phyloP scores from a whole-genome alignment of 345 rosid species.

The Eucalyptus viminalis region DNA sequence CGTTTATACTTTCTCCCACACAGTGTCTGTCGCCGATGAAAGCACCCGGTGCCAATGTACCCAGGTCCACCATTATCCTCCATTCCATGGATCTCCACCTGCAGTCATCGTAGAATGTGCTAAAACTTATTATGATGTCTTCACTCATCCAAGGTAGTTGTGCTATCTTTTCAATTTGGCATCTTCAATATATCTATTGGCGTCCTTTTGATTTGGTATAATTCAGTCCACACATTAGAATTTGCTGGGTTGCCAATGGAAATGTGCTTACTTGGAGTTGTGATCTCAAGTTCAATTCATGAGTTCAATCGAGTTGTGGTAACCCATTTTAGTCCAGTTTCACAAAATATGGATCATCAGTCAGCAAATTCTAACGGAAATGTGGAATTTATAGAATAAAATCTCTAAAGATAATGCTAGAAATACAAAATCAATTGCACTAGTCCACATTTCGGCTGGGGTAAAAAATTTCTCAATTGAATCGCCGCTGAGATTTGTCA shows the following conservation, averaged over 20 bases:
- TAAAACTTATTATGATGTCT: neutral
- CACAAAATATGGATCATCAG: neutral
- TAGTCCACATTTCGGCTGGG: neutral
- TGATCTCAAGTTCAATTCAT: neutral
- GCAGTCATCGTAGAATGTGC: neutral
- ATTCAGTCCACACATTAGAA: neutral
- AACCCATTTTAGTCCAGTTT: neutral
- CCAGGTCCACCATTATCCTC: slow-evolving; percentile 14
- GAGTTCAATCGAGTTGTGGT: neutral
- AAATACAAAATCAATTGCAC: neutral
- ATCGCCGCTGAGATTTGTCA: neutral
- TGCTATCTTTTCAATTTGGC: neutral
- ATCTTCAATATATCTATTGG: neutral
- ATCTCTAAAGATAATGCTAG: neutral
- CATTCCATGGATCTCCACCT: slow-evolving; percentile 12
- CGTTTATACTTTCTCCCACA: neutral
- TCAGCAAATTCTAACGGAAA: neutral
- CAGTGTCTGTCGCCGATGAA: slow-evolving; percentile 14
- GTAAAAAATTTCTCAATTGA: neutral
- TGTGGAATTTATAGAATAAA: neutral
- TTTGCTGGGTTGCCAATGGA: neutral
- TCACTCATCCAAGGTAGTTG: neutral
- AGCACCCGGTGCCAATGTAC: slow-evolving; percentile 19
- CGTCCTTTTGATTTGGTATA: neutral
- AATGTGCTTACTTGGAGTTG: neutral